A percentile compares a stretch with the other conserved stretches of the same genome.
Conservation (phyloP, 2,329 filamentous ascomycete species). For the Fusarium humuli region DNA sequence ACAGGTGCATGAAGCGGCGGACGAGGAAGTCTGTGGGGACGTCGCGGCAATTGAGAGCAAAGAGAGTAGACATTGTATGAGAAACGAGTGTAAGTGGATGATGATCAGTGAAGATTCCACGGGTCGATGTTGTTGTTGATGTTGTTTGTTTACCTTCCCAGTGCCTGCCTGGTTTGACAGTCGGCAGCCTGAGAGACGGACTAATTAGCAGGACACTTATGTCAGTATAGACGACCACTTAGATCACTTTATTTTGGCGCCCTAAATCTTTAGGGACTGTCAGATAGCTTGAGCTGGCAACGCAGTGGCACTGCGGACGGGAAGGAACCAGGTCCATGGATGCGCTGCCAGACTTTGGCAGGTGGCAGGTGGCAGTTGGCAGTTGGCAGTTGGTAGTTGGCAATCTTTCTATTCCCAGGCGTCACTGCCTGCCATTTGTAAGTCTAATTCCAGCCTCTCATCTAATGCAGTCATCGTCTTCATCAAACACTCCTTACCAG, state of each 20-base stretch:
- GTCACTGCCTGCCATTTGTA: background rate
- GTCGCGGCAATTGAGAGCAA: background rate
- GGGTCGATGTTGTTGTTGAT: background rate
- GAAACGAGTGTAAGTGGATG: background rate
- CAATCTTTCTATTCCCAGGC: conserved; percentile 8
- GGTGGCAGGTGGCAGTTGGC: background rate
- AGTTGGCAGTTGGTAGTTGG: background rate
- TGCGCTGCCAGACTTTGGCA: background rate
- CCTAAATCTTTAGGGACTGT: background rate
- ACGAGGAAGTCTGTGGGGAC: background rate
- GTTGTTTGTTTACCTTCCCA: background rate
- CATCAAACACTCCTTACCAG: background rate
- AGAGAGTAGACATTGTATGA: background rate
- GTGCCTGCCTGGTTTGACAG: background rate
- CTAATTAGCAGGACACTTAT: background rate
- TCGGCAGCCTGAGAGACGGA: background rate
- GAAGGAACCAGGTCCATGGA: conserved; percentile 6
- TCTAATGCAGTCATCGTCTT: background rate
- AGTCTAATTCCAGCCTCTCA: background rate
- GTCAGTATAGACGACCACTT: background rate
- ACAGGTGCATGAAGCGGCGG: background rate
- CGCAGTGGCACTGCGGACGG: conserved; percentile 1
- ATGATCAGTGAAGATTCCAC: background rate
- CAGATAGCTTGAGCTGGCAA: background rate
- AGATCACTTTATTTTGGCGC: background rate